These are phyloP conservation scores for Larix kaempferi DNA, from an alignment of 75 land plant species.

Conservation along the genomic window DNA sequence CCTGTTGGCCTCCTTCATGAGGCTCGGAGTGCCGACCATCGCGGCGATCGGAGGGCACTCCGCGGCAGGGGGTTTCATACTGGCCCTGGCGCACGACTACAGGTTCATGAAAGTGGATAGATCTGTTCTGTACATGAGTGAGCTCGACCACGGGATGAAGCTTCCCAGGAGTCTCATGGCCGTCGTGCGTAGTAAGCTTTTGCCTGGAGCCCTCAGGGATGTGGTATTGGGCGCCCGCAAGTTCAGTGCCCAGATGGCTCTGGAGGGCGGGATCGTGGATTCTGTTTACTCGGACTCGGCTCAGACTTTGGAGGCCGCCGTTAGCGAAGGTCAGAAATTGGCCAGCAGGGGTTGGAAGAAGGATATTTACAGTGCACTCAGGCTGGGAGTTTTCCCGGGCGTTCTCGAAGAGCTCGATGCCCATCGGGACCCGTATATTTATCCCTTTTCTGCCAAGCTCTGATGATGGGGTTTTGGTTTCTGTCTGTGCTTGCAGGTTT, in stretches of 20 bases:
- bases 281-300: constrained; percentile 12
- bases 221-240: constrained; percentile 24
- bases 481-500: too few relatives aligned
- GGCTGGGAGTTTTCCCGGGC: constrained; percentile 25
- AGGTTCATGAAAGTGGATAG: constrained; percentile 21
- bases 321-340: constrained; percentile 19
- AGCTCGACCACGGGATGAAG: constrained; percentile 21
- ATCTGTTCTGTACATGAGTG: constrained; percentile 41
- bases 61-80: constrained; percentile 39
- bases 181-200: constrained; percentile 22
- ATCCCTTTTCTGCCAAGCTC: neutral
- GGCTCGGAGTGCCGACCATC: constrained; percentile 29
- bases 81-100: constrained; percentile 52
- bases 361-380: constrained; percentile 15
- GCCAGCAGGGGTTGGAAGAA: constrained; percentile 26
- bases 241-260: constrained; percentile 16
- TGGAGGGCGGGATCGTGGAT: constrained; percentile 27
- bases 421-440: constrained; percentile 4
- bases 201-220: constrained; percentile 22
- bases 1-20: constrained; percentile 26
- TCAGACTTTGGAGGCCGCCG: constrained; percentile 29
- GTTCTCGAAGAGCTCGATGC: constrained; percentile 14
- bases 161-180: constrained; percentile 21
- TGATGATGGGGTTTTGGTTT: neutral
- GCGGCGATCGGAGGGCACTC: constrained; percentile 52